phyloP scores from a whole-genome alignment of 768 basidiomycete species.

The Tephrocybe rancida region DNA sequence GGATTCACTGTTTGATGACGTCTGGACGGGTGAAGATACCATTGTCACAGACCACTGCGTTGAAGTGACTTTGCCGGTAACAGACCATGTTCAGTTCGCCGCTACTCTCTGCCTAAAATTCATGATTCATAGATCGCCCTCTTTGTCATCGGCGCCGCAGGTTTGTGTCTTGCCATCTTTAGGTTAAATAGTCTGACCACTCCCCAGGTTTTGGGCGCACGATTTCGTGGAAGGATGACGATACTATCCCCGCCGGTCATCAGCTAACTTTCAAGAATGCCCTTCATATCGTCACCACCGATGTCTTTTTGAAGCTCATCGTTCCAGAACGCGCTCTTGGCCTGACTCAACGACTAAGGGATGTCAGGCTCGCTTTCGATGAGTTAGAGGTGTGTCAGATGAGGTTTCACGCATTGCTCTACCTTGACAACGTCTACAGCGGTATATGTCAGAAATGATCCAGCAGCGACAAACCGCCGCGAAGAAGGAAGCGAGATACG shows the following conservation, averaged over 20 bases:
- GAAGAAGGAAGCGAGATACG: conserved; percentile 42
- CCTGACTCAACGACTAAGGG: conserved; percentile 33
- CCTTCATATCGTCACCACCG: conserved; percentile 42
- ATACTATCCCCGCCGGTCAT: conserved; percentile 42
- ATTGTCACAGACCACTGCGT: conserved; percentile 47
- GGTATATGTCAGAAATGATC: conserved; percentile 58
- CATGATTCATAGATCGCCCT: conserved; percentile 46
- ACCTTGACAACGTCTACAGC: too few relatives aligned
- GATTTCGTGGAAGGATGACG: conserved; percentile 49
- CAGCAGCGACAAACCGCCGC: conserved; percentile 36
- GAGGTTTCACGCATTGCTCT: too few relatives aligned
- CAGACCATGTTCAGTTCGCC: conserved; percentile 9
- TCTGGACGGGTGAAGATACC: conserved; percentile 46
- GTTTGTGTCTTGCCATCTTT: conserved; percentile 22
- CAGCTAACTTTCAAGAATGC: conserved; percentile 50
- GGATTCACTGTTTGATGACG: conserved; percentile 43
- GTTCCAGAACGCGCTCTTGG: conserved; percentile 42
- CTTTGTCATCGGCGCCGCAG: conserved; percentile 57
- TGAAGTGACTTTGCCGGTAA: conserved; percentile 56
- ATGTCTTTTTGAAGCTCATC: conserved; percentile 37
- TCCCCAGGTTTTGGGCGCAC: conserved; percentile 50
- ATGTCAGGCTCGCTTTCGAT: conserved; percentile 36
- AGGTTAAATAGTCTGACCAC: neutral
- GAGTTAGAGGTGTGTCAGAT: conserved; percentile 41
- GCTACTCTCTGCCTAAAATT: conserved; percentile 10